phyloP scores from a whole-genome alignment of 805 yeast genomes.

The Pichia cephalocereana region DNA sequence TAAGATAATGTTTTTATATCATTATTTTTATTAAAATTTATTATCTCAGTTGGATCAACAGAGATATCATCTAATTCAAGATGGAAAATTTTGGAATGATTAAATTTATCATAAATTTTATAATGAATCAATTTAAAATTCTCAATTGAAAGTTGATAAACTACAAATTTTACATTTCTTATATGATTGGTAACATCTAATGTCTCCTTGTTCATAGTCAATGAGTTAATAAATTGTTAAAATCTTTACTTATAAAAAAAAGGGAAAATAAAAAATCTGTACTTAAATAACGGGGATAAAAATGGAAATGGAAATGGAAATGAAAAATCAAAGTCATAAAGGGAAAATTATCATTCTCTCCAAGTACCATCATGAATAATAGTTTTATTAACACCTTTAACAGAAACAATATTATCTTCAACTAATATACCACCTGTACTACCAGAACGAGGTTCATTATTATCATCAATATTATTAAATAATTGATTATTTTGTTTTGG shows the following conservation, averaged over 20 bases:
- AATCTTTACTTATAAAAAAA: no score
- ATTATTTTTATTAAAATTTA: neutral
- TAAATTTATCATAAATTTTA: neutral
- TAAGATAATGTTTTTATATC: neutral
- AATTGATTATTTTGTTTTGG: conserved; percentile 5
- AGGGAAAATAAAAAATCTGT: no score
- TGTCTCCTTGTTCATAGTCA: no score
- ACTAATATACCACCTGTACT: conserved; percentile 49
- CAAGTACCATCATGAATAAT: conserved; percentile 50
- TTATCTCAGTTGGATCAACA: neutral
- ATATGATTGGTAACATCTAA: neutral
- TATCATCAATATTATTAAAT: conserved; percentile 3
- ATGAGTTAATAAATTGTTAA: no score
- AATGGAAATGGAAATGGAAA: no score
- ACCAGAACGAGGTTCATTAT: conserved; percentile 12
- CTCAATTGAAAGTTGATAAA: neutral
- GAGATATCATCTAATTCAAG: neutral
- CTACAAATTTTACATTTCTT: conserved; percentile 1
- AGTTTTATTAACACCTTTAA: conserved; percentile 77
- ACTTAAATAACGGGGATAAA: no score
- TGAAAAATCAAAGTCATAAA: no score
- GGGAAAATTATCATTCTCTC: neutral
- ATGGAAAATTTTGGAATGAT: neutral
- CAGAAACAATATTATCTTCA: conserved; percentile 66
- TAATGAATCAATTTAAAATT: neutral